phyloP scores from a whole-genome alignment of 345 rosid genomes.

The Pistacia atlantica region DNA sequence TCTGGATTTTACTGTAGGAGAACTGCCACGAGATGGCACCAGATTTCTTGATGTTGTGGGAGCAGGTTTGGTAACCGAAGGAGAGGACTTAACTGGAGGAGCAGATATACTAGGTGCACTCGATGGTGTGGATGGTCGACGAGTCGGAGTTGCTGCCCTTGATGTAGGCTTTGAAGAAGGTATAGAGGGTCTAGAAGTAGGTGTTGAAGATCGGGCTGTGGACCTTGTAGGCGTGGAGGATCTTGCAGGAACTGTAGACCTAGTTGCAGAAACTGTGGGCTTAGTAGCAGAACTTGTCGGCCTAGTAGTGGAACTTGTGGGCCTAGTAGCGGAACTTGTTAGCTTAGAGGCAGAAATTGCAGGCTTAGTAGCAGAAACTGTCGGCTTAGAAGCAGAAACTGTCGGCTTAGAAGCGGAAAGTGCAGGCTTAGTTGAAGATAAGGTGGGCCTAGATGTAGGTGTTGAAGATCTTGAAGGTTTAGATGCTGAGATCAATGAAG shows the following conservation, averaged over 20 bases:
- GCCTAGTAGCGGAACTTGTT: conserved; percentile 49
- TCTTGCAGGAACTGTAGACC: conserved; percentile 49
- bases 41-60: conserved; percentile 50
- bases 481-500: conserved; percentile 53
- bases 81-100: conserved; percentile 50
- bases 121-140: conserved; percentile 65
- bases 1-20: conserved; percentile 78
- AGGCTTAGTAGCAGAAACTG: conserved; percentile 44
- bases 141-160: conserved; percentile 89
- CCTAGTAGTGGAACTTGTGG: conserved; percentile 37
- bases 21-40: conserved; percentile 66
- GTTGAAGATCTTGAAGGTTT: conserved; percentile 81
- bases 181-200: conserved; percentile 73
- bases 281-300: conserved; percentile 52
- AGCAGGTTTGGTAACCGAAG: conserved; percentile 45
- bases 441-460: conserved; percentile 78
- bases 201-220: conserved; percentile 80
- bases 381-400: conserved; percentile 40
- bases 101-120: conserved; percentile 52
- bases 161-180: conserved; percentile 70
- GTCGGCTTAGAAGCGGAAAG: conserved; percentile 37
- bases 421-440: conserved; percentile 56
- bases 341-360: conserved; percentile 45
- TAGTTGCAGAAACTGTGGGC: conserved; percentile 44
- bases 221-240: conserved; percentile 93